Percentiles rank a stretch among this genome's conserved stretches.
Evolutionary conservation across 441 rosid species (phyloP).

Genomic region (Geranium incanum): DNA sequence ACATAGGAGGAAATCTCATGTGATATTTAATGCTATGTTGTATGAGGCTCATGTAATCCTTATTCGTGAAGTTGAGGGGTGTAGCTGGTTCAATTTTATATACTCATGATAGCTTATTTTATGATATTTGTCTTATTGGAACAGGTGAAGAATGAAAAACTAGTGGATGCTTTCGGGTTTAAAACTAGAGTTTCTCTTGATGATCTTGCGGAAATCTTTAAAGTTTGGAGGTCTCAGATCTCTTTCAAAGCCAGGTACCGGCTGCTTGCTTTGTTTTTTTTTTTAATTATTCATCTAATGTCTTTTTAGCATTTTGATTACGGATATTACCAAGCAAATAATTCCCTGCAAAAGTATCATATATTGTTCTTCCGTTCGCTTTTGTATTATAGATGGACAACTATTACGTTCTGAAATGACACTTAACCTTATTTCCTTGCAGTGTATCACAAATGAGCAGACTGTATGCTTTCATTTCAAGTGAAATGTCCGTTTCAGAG

Average conservation of each 20-base stretch:
- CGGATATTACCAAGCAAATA: neutral
- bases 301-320: neutral
- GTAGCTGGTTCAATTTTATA: slow-evolving; percentile 3
- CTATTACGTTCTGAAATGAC: neutral
- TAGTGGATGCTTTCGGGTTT: slow-evolving; percentile 62
- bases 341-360: neutral
- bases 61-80: slow-evolving; percentile 10
- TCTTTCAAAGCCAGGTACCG: slow-evolving; percentile 75
- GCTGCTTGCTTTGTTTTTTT: slow-evolving; percentile 9
- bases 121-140: slow-evolving; percentile 22
- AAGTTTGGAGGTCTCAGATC: slow-evolving; percentile 49
- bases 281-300: no score
- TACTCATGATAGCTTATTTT: neutral
- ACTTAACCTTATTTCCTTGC: slow-evolving; percentile 26
- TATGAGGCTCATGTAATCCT: neutral
- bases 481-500: slow-evolving; percentile 49
- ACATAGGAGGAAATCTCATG: neutral
- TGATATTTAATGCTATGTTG: neutral
- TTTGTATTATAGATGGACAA: neutral
- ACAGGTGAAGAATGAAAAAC: slow-evolving; percentile 67
- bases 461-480: slow-evolving; percentile 67
- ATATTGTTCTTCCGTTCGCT: slow-evolving; percentile 2
- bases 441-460: slow-evolving; percentile 69
- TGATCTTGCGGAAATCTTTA: slow-evolving; percentile 53
- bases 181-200: slow-evolving; percentile 60